Conservation (phyloP, 495 filamentous ascomycete genomes). For the Penicillium silybi region DNA sequence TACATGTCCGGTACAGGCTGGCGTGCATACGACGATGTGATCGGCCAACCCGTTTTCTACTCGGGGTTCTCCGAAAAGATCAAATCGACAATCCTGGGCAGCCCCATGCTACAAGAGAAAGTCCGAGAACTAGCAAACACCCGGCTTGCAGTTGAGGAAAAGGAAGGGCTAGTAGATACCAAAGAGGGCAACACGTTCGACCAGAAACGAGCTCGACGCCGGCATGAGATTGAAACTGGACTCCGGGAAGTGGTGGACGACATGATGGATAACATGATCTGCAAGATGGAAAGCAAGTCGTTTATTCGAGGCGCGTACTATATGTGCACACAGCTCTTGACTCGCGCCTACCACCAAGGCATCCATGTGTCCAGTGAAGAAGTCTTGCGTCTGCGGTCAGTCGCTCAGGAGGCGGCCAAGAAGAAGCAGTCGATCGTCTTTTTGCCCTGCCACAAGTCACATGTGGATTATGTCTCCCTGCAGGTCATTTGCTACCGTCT, state of each 20-base stretch:
- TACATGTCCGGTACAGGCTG: conserved; percentile 89
- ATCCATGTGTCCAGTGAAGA: conserved; percentile 96
- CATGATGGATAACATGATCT: conserved; percentile 93
- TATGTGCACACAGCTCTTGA: conserved; percentile 78
- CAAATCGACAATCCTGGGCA: conserved; percentile 69
- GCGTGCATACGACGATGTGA: conserved; percentile 85
- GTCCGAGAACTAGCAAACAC: conserved; percentile 72
- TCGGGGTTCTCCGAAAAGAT: conserved; percentile 87
- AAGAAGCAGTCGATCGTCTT: conserved; percentile 97
- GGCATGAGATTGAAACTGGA: conserved; percentile 59
- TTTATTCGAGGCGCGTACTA: conserved; percentile 95
- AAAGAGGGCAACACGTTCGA: conserved; percentile 34
- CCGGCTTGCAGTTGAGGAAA: conserved; percentile 69
- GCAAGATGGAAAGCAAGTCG: conserved; percentile 93
- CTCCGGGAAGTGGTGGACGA: conserved; percentile 73
- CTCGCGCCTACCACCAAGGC: conserved; percentile 90
- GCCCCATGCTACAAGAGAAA: conserved; percentile 66
- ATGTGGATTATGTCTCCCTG: conserved; percentile 92
- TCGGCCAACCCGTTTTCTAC: conserved; percentile 93
- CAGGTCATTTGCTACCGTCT: conserved; percentile 94
- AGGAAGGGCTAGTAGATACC: conserved; percentile 62
- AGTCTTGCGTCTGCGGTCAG: conserved; percentile 71
- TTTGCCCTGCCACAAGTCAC: conserved; percentile 87
- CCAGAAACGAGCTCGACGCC: conserved; percentile 51
- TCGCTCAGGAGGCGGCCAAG: conserved; percentile 74